Evolutionary conservation across 1,139 yeast species (phyloP), one percentile per base, ranked within the genome.

Genomic region (Diutina mesorugosa): DNA sequence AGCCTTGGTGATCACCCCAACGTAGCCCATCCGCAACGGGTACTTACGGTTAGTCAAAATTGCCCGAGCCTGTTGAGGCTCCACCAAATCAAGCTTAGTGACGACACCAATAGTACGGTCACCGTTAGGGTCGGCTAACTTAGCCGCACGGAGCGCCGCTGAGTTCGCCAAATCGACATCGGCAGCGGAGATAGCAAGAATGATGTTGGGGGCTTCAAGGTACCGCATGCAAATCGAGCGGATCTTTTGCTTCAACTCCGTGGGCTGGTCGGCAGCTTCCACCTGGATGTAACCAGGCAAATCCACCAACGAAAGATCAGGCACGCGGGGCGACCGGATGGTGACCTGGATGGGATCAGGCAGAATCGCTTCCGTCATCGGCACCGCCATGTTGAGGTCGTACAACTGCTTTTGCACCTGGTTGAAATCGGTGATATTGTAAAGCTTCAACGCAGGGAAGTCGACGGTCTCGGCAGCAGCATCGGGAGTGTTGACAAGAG

Each of bases 121-220:
- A 54, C 99, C 98, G 56, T 84, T 77, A 16, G 99, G 98, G 66
- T 93, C 99, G 0, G 95, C 91, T n/a, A 78, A 61, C 61, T 91
- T 84, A n/a, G 96, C 88, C 0, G 98, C 97, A 59, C 95, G 77
- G 59, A 93, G 79, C 0, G 99, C 98, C 2, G 97, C 83, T 45
- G 97, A 90, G 67, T 93, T 93, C 1, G 99, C 99, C 66, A 95
- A 76, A 74, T 95, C 99, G 2, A 93, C 99, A 71, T 95, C 98
- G 0, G 99, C 99, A 1, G 99, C 93, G 14, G 96, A 89, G 45
- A 95, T 93, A 0, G 99, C 99, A 63, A 95, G 75, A 51, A 95
- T 95, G 57, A 95, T 89, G 66, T 95, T 95, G 18, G 99, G 99
- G 8, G 87, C 84, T 65, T 87, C 90, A 62, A 95, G 78, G 67